Evolutionary conservation across 2,329 filamentous ascomycete species (phyloP), one percentile per base, ranked within the genome.

Genomic region (Calonectria pteridis): DNA sequence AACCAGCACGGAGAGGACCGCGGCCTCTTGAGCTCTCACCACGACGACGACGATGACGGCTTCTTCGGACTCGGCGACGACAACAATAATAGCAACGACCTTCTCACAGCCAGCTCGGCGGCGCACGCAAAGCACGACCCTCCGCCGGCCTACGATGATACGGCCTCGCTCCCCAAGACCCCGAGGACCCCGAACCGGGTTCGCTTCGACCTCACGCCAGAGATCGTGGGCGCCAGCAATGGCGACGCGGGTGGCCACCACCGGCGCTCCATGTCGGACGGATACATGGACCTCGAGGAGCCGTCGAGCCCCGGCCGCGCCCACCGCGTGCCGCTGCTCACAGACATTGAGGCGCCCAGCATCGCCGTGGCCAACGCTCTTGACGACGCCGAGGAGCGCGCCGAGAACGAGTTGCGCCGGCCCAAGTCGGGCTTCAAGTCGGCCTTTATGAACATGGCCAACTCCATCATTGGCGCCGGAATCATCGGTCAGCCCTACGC

Each of bases 361-460:
- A 92, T 91, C 20, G 81, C 94, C 14, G 86, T 98, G 62, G 94
- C 89, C 88, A 86, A 93, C 85, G 77, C 83, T 7, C 84, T 84
- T 79, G 85, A 85, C 76, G 79, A 82, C 68, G 75, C 76, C 6
- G 78, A 78, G 31, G 78, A 86, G 51, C 88, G 88, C 84, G 89
- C 88, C 6, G 88, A 89, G 78, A 85, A 87, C 40, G 90, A 93
- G 82, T 87, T 88, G 70, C 81, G 82, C 50, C 90, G 96, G 71
- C 95, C 96, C 59, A 96, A 96, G 86, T 98, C 95, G 72, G 94
- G 94, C 6, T 89, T 98, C 86, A 89, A 91, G 75, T 95, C 94
- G 83, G 96, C 97, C 4, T 98, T 99, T 79, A 98, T 98, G 95
- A 99, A 99, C 86, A 99, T 99, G 97, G 96, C 97, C 76, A 99